Percentiles rank a stretch among this genome's conserved stretches.
Evolutionary conservation across 2,329 filamentous ascomycete species (phyloP).

Genomic region (Fonsecaea monophora): DNA sequence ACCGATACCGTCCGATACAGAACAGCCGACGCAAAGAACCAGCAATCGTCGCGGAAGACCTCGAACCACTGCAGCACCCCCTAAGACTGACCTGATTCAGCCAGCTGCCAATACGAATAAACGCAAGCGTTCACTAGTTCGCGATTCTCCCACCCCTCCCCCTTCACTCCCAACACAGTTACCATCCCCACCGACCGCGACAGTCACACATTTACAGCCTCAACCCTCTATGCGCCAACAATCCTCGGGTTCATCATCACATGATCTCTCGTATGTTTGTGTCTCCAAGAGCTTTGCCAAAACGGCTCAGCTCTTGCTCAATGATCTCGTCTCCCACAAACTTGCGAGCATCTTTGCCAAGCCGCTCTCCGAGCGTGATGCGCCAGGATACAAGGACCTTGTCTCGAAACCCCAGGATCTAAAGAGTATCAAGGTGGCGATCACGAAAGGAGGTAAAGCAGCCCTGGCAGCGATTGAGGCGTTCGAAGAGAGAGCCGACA

Average conservation of each 20-base stretch:
- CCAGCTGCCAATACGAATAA: conserved; percentile 40
- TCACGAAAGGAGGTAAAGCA: conserved; percentile 58
- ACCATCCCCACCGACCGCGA: conserved; percentile 20
- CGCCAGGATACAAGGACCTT: conserved; percentile 75
- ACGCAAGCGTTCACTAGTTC: conserved; percentile 51
- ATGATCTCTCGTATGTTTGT: conserved; percentile 46
- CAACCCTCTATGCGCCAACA: conserved; percentile 40
- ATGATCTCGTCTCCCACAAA: conserved; percentile 77
- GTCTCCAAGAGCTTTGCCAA: conserved; percentile 62
- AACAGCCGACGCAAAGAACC: conserved; percentile 45
- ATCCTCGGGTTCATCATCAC: conserved; percentile 44
- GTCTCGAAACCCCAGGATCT: conserved; percentile 78
- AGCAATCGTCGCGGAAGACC: conserved; percentile 43
- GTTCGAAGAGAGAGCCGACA: conserved; percentile 26
- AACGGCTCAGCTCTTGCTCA: conserved; percentile 74
- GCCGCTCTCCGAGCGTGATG: conserved; percentile 75
- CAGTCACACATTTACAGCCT: neutral
- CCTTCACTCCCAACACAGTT: conserved; percentile 21
- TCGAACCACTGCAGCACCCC: conserved; percentile 21
- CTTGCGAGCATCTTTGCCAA: conserved; percentile 81
- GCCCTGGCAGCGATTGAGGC: conserved; percentile 52
- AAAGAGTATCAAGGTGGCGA: conserved; percentile 76
- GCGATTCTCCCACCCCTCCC: conserved; percentile 33
- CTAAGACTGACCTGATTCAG: conserved; percentile 15
- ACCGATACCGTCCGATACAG: conserved; percentile 44